A percentile compares a stretch with the other conserved stretches of the same genome.
Conservation (phyloP, 2,329 filamentous ascomycete genomes). For the Venturia effusa region DNA sequence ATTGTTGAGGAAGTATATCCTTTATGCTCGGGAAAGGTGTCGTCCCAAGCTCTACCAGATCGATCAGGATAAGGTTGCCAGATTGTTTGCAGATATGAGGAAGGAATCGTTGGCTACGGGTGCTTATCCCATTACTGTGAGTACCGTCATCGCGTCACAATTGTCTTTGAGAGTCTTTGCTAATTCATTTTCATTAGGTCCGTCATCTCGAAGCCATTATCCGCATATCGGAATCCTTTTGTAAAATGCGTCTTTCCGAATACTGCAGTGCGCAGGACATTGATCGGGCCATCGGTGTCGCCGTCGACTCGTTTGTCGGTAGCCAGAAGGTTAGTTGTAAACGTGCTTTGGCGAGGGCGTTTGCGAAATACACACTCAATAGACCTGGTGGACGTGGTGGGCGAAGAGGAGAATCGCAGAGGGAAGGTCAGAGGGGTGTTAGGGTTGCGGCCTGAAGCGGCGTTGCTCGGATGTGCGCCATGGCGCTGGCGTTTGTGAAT, state of each 20-base stretch:
- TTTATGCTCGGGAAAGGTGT: slow-evolving; percentile 85
- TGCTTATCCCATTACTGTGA: slow-evolving; percentile 93
- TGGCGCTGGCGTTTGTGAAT: no score
- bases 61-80: slow-evolving; percentile 91
- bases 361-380: slow-evolving; percentile 73
- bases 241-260: slow-evolving; percentile 95
- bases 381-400: not conserved
- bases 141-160: slow-evolving; percentile 24
- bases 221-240: slow-evolving; percentile 87
- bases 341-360: slow-evolving; percentile 85
- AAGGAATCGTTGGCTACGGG: slow-evolving; percentile 86
- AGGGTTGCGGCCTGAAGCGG: not conserved
- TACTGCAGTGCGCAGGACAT: slow-evolving; percentile 87
- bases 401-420: not conserved
- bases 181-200: slow-evolving; percentile 44
- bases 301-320: slow-evolving; percentile 89
- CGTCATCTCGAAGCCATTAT: slow-evolving; percentile 97
- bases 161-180: not conserved
- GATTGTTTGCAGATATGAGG: slow-evolving; percentile 92
- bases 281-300: slow-evolving; percentile 92
- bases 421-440: not conserved
- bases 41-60: slow-evolving; percentile 92
- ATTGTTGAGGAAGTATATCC: slow-evolving; percentile 87
- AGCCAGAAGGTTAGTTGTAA: slow-evolving; percentile 97
- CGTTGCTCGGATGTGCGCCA: no score